These are phyloP conservation scores for Rubroboletus satanas DNA, from an alignment of 768 basidiomycete genomes.

Conservation along the genomic window DNA sequence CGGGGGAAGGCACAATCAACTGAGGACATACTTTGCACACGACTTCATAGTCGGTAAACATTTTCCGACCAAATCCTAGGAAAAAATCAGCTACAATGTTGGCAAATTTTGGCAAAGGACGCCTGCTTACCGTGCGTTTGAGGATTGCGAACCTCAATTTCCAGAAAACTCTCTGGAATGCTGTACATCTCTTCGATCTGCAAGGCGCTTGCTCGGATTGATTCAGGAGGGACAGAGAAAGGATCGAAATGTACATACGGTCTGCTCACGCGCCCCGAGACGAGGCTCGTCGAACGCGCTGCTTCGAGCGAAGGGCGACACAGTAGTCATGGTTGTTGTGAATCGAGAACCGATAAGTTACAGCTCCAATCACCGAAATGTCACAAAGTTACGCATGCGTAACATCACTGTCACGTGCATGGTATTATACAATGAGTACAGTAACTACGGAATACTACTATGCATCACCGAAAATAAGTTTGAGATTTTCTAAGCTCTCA, in stretches of 20 bases:
- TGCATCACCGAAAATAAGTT: slow-evolving; percentile 30
- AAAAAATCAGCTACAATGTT: background rate
- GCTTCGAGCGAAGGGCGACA: slow-evolving; percentile 63
- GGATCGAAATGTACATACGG: slow-evolving; percentile 35
- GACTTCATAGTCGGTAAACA: slow-evolving; percentile 99
- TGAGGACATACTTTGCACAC: slow-evolving; percentile 75
- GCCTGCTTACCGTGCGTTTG: slow-evolving; percentile 79
- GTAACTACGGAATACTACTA: no score
- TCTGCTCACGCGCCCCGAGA: slow-evolving; percentile 51
- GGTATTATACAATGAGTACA: slow-evolving; percentile 7
- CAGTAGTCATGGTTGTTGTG: slow-evolving; percentile 30
- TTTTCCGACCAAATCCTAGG: slow-evolving; percentile 88
- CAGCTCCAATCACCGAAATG: slow-evolving; percentile 12
- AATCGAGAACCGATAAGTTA: slow-evolving; percentile 18
- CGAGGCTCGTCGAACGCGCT: slow-evolving; percentile 52
- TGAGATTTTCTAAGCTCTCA: slow-evolving; percentile 77
- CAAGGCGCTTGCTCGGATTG: slow-evolving; percentile 33
- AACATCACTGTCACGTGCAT: slow-evolving; percentile 44
- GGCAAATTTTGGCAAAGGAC: background rate
- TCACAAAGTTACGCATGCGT: slow-evolving; percentile 23
- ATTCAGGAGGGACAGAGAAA: slow-evolving; percentile 19
- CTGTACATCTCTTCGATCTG: slow-evolving; percentile 99
- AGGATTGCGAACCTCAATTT: slow-evolving; percentile 96
- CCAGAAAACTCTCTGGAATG: slow-evolving; percentile 93
- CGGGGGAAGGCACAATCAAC: background rate